These are phyloP conservation scores for Cucumis sativus DNA, from an alignment of 306 rosid species.

Conservation along the genomic window DNA sequence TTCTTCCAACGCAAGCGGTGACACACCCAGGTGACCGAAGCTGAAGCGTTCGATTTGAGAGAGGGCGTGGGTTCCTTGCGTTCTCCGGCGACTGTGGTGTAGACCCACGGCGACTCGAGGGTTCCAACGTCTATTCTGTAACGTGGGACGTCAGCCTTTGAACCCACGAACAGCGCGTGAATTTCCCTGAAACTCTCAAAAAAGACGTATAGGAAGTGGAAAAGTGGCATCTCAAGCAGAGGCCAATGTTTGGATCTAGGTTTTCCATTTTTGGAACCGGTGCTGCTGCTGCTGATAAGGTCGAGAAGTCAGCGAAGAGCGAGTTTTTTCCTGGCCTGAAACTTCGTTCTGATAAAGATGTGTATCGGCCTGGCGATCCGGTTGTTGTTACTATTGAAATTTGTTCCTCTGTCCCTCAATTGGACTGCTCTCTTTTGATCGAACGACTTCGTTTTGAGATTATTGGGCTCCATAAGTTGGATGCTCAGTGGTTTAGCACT, in stretches of 20 bases:
- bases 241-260: constrained; percentile 48
- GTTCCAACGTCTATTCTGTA: no score
- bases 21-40: no score
- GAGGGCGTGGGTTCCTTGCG: no score
- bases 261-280: constrained; percentile 56
- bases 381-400: constrained; percentile 61
- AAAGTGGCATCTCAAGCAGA: not conserved
- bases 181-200: not conserved
- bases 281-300: constrained; percentile 26
- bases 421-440: constrained; percentile 45
- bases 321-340: constrained; percentile 40
- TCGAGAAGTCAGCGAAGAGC: constrained; percentile 13
- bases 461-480: constrained; percentile 73
- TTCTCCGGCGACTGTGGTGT: no score
- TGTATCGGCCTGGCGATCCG: constrained; percentile 86
- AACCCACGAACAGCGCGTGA: no score
- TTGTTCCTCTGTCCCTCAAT: constrained; percentile 18
- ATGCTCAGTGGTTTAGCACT: constrained; percentile 82
- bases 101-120: no score
- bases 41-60: no score
- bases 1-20: no score
- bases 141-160: no score
- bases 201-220: not conserved
- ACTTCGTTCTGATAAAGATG: constrained; percentile 63
- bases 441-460: constrained; percentile 80